These are phyloP conservation scores for Solanum etuberosum DNA, from an alignment of 257 asterid species.

Conservation along the genomic window DNA sequence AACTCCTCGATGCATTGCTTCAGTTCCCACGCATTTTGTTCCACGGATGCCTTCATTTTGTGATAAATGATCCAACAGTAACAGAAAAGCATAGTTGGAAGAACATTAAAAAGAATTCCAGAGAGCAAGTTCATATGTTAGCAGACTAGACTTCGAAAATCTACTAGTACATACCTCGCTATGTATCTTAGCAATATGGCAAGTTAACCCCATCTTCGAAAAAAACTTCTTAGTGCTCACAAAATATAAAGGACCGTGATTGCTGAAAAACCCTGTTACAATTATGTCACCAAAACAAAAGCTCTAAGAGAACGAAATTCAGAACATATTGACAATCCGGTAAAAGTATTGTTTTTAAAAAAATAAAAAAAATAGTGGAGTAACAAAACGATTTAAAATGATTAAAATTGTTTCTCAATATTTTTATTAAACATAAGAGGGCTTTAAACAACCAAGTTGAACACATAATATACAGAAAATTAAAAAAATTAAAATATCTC, in stretches of 20 bases:
- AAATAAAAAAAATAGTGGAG: background rate
- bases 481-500: background rate
- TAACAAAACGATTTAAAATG: background rate
- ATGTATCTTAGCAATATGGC: constrained; percentile 89
- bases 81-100: background rate
- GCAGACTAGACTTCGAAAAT: background rate
- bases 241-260: constrained; percentile 79
- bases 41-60: constrained; percentile 67
- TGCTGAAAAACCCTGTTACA: constrained; percentile 79
- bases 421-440: background rate
- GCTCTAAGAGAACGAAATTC: background rate
- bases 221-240: constrained; percentile 72
- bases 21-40: constrained; percentile 85
- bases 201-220: constrained; percentile 88
- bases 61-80: background rate
- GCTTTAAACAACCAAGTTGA: background rate
- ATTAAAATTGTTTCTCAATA: background rate
- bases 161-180: constrained; percentile 50
- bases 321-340: background rate
- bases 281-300: background rate
- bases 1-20: constrained; percentile 88
- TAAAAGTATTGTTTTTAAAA: background rate
- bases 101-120: background rate
- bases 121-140: background rate
- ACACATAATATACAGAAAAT: background rate